These are phyloP conservation scores for Solanum piurae DNA, from an alignment of 257 asterid genomes.

Conservation along the genomic window DNA sequence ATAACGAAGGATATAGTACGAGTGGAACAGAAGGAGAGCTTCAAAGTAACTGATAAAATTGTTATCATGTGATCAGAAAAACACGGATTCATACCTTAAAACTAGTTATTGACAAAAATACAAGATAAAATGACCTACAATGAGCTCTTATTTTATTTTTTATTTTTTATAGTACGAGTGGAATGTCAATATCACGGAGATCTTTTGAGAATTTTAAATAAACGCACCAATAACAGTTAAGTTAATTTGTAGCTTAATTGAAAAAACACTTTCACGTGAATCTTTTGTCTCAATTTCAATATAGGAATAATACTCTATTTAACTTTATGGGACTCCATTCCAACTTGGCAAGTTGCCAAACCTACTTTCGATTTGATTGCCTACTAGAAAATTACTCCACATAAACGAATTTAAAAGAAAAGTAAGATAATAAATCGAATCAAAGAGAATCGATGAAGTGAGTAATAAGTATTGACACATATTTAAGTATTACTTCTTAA, in stretches of 20 bases:
- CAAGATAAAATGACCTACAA: no score
- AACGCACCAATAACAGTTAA: not conserved
- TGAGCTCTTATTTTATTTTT: no score
- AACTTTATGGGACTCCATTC: not conserved
- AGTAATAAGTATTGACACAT: not conserved
- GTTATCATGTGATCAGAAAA: no score
- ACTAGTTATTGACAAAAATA: no score
- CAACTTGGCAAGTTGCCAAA: not conserved
- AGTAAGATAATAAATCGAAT: not conserved
- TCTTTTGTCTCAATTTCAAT: not conserved
- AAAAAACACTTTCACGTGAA: not conserved
- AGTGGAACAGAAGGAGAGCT: no score
- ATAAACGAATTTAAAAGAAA: no score
- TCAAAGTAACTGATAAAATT: no score
- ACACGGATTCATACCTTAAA: no score
- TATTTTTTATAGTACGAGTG: not conserved
- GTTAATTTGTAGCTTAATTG: not conserved
- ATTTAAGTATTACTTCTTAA: not conserved
- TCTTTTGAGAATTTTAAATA: not conserved
- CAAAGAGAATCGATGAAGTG: fast-evolving
- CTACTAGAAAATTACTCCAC: not conserved
- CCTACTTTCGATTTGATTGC: not conserved
- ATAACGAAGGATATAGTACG: no score
- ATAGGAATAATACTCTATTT: not conserved
- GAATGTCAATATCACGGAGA: not conserved